Evolutionary conservation across 2,329 filamentous ascomycete genomes (phyloP).

Genomic region (Chalara sp.): DNA sequence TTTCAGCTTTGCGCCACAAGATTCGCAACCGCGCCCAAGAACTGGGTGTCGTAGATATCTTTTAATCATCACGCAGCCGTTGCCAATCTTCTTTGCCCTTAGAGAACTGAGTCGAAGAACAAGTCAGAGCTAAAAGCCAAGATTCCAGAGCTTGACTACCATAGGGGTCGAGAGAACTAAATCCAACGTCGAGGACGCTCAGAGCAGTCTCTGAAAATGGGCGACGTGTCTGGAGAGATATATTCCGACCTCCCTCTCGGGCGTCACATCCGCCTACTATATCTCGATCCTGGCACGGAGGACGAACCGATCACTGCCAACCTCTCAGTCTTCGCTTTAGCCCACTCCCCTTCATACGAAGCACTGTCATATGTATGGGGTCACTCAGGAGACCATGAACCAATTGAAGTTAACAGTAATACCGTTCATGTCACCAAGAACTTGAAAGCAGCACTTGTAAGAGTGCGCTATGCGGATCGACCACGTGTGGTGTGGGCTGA

Average conservation of each 20-base stretch:
- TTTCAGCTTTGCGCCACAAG: no score
- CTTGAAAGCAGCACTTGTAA: not conserved
- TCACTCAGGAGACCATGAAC: not conserved
- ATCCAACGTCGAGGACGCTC: not conserved
- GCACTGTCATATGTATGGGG: not conserved
- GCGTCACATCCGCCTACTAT: not conserved
- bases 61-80: no score
- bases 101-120: no score
- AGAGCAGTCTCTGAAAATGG: not conserved
- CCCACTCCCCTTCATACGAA: not conserved
- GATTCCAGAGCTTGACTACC: not conserved
- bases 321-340: not conserved
- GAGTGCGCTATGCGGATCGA: not conserved
- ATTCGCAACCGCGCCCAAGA: no score
- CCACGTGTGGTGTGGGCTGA: slow-evolving; percentile 3
- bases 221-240: not conserved
- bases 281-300: not conserved
- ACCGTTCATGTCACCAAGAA: not conserved
- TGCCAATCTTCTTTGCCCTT: no score
- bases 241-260: not conserved
- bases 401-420: not conserved
- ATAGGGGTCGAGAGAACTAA: not conserved
- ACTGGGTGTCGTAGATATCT: no score
- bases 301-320: not conserved
- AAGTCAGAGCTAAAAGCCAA: no score